phyloP scores from a whole-genome alignment of 2,329 filamentous ascomycete species.

The Aspergillus costaricaensis region DNA sequence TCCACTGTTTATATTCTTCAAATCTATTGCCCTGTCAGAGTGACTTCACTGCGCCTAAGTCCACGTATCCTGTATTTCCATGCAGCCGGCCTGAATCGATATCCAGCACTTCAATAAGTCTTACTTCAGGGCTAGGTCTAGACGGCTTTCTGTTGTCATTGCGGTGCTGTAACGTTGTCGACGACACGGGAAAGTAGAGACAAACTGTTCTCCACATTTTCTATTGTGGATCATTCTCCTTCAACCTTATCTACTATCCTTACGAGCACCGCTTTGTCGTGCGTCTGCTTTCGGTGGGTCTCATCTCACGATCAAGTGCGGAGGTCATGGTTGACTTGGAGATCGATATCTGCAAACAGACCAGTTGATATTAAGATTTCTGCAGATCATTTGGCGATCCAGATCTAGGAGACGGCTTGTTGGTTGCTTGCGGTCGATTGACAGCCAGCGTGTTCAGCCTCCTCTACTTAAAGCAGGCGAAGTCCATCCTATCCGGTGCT shows the following conservation, averaged over 20 bases:
- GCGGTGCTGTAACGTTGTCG: constrained; percentile 3
- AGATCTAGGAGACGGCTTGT: constrained; percentile 3
- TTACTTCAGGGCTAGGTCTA: neutral
- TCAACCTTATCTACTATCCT: neutral
- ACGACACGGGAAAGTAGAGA: neutral
- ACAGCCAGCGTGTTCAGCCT: constrained; percentile 14
- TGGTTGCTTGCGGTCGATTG: constrained; percentile 23
- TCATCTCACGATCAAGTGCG: neutral
- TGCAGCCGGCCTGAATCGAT: constrained; percentile 4
- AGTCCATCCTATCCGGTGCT: constrained; percentile 29
- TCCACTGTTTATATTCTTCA: neutral
- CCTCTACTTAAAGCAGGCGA: constrained; percentile 35
- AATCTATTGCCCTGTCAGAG: neutral
- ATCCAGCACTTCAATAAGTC: neutral
- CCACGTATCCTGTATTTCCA: constrained; percentile 2
- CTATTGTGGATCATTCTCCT: neutral
- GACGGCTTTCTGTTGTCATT: neutral
- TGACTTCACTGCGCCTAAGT: constrained; percentile 4
- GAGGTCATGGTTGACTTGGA: neutral
- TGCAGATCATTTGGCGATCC: constrained; percentile 7
- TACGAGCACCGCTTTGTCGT: neutral
- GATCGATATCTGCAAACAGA: constrained; percentile 15
- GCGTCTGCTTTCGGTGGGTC: constrained; percentile 7
- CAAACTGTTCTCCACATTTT: neutral
- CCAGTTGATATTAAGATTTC: neutral